A percentile compares a stretch with the other conserved stretches of the same genome.
Conservation (phyloP, 805 yeast genomes). For the Candida railenensis region DNA sequence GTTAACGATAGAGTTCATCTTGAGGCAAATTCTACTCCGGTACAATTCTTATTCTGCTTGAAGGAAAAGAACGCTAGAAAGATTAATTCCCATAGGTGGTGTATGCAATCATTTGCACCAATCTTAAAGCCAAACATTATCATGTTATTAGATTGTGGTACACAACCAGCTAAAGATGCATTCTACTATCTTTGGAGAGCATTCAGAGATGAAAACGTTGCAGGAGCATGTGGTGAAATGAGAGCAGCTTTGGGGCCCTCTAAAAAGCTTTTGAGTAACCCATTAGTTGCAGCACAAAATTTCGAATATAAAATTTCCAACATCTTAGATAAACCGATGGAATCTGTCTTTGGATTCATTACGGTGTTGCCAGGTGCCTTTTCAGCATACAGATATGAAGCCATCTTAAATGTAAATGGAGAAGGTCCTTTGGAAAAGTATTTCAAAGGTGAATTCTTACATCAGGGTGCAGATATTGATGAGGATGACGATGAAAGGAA, state of each 20-base stretch:
- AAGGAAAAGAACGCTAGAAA: slow-evolving; percentile 88
- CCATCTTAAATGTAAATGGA: slow-evolving; percentile 70
- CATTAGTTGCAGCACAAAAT: slow-evolving; percentile 93
- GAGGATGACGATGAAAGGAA: slow-evolving; percentile 39
- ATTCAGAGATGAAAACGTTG: slow-evolving; percentile 77
- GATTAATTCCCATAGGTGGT: slow-evolving; percentile 97
- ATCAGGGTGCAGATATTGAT: slow-evolving; percentile 43
- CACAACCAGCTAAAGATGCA: slow-evolving; percentile 82
- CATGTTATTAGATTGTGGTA: slow-evolving; percentile 89
- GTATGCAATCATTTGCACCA: slow-evolving; percentile 88
- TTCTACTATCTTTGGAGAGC: slow-evolving; percentile 88
- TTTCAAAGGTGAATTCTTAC: slow-evolving; percentile 87
- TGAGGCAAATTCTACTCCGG: slow-evolving; percentile 68
- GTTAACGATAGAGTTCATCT: slow-evolving; percentile 68
- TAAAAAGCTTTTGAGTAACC: slow-evolving; percentile 58
- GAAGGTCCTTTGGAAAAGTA: slow-evolving; percentile 85
- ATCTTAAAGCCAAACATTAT: slow-evolving; percentile 79
- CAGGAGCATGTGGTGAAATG: slow-evolving; percentile 98
- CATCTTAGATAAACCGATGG: slow-evolving; percentile 93
- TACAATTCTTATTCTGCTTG: slow-evolving; percentile 84
- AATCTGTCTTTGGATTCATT: slow-evolving; percentile 90
- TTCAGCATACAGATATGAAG: slow-evolving; percentile 87
- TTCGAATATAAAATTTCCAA: slow-evolving; percentile 96
- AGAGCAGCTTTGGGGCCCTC: slow-evolving; percentile 74
- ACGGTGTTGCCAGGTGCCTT: slow-evolving; percentile 96